Conservation (phyloP, 2,329 filamentous ascomycete species). For the Zopfia rhizophila region DNA sequence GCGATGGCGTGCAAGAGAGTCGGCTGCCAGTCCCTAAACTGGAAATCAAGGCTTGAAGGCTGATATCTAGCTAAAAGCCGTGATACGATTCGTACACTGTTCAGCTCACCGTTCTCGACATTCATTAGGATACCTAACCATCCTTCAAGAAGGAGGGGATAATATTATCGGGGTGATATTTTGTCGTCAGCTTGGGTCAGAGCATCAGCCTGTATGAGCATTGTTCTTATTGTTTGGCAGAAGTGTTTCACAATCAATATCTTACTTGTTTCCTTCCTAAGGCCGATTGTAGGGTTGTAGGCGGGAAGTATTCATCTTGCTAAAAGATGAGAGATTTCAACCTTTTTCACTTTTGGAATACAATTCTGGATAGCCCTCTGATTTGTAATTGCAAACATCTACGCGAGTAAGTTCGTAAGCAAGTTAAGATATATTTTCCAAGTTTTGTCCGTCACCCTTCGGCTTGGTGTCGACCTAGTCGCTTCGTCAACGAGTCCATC, state of each 20-base stretch:
- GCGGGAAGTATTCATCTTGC: neutral
- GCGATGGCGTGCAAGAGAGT: no score
- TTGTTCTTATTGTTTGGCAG: conserved; percentile 1
- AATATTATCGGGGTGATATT: no score
- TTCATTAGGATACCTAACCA: no score
- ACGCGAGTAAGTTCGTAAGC: conserved; percentile 4
- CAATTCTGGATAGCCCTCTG: neutral
- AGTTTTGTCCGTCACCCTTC: no score
- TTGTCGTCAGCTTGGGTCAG: no score
- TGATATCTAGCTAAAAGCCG: conserved; percentile 1
- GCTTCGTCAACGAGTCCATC: conserved; percentile 7
- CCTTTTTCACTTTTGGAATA: neutral
- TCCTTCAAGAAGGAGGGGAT: no score
- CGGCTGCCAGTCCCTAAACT: no score
- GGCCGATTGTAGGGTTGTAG: neutral
- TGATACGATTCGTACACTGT: no score
- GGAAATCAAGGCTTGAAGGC: no score
- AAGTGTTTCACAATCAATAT: neutral
- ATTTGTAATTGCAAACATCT: neutral
- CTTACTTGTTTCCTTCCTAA: no score
- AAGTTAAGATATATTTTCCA: neutral
- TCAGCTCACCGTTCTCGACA: no score
- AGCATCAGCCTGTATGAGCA: neutral
- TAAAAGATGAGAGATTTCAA: conserved; percentile 11
- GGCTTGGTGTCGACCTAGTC: no score